Evolutionary conservation across 805 yeast genomes (phyloP).

Genomic region (Candida vartiovaarae): DNA sequence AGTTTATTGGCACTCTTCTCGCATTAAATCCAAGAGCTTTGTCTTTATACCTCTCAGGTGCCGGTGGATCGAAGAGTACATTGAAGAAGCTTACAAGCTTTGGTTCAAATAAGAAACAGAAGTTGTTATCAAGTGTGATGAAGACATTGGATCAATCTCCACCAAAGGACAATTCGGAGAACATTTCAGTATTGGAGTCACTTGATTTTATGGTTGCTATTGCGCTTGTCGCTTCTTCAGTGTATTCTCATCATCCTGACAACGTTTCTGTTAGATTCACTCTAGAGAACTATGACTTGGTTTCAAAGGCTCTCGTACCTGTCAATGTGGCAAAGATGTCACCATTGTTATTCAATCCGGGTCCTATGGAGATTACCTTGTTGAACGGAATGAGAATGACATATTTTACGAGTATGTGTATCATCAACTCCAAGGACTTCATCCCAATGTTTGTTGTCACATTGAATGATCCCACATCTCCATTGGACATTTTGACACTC

Average conservation of each 20-base stretch:
- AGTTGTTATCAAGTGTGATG: slow-evolving; percentile 12
- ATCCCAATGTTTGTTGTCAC: slow-evolving; percentile 16
- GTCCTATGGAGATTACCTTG: slow-evolving; percentile 16
- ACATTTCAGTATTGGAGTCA: slow-evolving; percentile 18
- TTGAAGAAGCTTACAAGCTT: slow-evolving; percentile 20
- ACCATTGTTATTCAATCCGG: slow-evolving; percentile 11
- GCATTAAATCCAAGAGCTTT: slow-evolving; percentile 28
- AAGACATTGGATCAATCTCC: slow-evolving; percentile 14
- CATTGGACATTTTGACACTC: slow-evolving; percentile 27
- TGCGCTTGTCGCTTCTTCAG: slow-evolving; percentile 27
- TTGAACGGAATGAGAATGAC: slow-evolving; percentile 25
- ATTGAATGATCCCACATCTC: slow-evolving; percentile 25
- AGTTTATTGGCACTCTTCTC: slow-evolving; percentile 28
- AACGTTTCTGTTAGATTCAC: slow-evolving; percentile 26
- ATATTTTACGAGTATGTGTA: slow-evolving; percentile 22
- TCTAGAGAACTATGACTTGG: slow-evolving; percentile 10
- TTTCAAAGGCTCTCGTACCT: slow-evolving; percentile 19
- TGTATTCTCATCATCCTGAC: slow-evolving; percentile 19
- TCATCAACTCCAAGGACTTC: slow-evolving; percentile 13
- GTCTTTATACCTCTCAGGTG: slow-evolving; percentile 20
- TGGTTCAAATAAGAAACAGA: slow-evolving; percentile 19
- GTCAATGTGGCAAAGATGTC: slow-evolving; percentile 12
- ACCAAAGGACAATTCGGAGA: slow-evolving; percentile 18
- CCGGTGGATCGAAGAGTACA: slow-evolving; percentile 9
- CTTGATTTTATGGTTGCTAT: slow-evolving; percentile 27